Percentiles rank a stretch among this genome's conserved stretches.
These are phyloP conservation scores for Daldinia decipiens DNA, from an alignment of 495 filamentous ascomycete species.

Conservation along the genomic window DNA sequence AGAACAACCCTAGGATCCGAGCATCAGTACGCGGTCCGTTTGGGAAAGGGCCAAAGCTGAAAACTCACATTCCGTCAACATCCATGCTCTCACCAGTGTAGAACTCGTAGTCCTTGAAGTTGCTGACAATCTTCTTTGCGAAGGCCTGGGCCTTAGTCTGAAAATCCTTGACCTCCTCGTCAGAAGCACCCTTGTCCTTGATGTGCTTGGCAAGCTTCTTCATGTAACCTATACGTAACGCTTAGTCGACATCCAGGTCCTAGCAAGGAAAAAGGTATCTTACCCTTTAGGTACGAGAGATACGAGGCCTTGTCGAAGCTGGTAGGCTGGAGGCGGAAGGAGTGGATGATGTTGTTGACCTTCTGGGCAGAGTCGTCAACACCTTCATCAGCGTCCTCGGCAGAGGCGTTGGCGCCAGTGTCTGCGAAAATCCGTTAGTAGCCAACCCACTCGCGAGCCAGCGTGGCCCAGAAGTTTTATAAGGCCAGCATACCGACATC, in stretches of 20 bases:
- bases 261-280: slow-evolving; percentile 31
- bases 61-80: slow-evolving; percentile 81
- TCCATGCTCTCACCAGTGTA: slow-evolving; percentile 92
- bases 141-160: slow-evolving; percentile 75
- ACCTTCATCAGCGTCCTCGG: slow-evolving; percentile 83
- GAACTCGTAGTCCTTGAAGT: slow-evolving; percentile 96
- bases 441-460: neutral
- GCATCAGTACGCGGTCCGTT: slow-evolving; percentile 18
- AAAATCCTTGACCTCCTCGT: slow-evolving; percentile 76
- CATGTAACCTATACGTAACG: slow-evolving; percentile 74
- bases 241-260: slow-evolving; percentile 10
- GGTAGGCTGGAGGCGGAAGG: slow-evolving; percentile 85
- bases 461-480: slow-evolving; percentile 14
- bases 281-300: slow-evolving; percentile 83
- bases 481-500: slow-evolving; percentile 69
- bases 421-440: slow-evolving; percentile 58
- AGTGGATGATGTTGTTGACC: slow-evolving; percentile 95
- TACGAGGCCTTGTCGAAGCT: slow-evolving; percentile 87
- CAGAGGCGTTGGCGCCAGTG: slow-evolving; percentile 96
- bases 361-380: slow-evolving; percentile 73
- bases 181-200: slow-evolving; percentile 66
- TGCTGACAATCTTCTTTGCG: slow-evolving; percentile 79
- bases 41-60: neutral
- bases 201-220: slow-evolving; percentile 81
- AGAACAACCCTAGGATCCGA: slow-evolving; percentile 77